Evolutionary conservation across 768 basidiomycete species (phyloP).

Genomic region (Tulasnella sp.): DNA sequence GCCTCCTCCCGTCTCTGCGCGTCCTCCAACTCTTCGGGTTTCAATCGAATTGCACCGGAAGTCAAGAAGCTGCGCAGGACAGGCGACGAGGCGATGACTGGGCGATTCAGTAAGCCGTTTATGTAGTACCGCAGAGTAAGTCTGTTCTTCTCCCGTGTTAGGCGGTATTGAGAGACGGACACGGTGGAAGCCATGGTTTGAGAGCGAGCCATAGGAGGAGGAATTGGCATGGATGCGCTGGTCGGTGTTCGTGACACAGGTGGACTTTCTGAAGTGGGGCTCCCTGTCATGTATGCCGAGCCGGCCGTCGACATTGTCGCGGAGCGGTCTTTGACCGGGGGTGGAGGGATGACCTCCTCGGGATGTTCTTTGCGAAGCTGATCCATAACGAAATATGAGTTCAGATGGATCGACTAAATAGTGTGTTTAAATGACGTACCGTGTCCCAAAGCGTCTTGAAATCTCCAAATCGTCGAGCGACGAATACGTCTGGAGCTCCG

Average conservation of each 20-base stretch:
- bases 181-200: constrained; percentile 3
- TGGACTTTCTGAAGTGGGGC: neutral
- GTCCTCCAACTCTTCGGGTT: constrained; percentile 69
- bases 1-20: constrained; percentile 75
- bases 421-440: constrained; percentile 38
- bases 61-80: constrained; percentile 81
- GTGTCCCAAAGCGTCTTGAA: constrained; percentile 83
- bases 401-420: neutral
- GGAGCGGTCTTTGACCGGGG: constrained; percentile 79
- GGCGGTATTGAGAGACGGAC: constrained; percentile 33
- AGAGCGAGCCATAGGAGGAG: constrained; percentile 25
- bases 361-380: constrained; percentile 85
- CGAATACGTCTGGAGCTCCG: constrained; percentile 67
- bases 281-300: constrained; percentile 23
- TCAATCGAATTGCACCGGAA: constrained; percentile 61
- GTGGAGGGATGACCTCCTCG: constrained; percentile 66
- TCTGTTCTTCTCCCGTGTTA: constrained; percentile 89
- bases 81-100: constrained; percentile 72
- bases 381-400: constrained; percentile 20
- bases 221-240: constrained; percentile 12
- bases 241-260: neutral
- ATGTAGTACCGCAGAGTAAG: constrained; percentile 90
- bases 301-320: constrained; percentile 49
- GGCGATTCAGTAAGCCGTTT: constrained; percentile 63
- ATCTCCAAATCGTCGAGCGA: constrained; percentile 90